Evolutionary conservation across 2,329 filamentous ascomycete species (phyloP).

Genomic region (Exserohilum turcica): DNA sequence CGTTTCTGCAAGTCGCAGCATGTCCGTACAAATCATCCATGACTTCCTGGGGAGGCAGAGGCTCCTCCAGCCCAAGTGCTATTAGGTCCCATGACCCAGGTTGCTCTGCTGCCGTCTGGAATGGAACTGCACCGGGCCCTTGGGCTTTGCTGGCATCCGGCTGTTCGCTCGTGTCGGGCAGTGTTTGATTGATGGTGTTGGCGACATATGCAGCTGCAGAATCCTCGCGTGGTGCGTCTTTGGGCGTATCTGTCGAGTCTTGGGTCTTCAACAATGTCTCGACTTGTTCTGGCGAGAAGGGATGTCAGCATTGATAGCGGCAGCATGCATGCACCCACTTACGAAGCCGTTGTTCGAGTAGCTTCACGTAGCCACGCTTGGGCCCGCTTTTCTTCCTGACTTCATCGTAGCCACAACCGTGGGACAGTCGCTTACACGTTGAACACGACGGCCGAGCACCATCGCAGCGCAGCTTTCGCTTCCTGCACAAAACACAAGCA

Average conservation of each 20-base stretch:
- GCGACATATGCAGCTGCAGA: conserved; percentile 40
- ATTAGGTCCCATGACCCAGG: conserved; percentile 84
- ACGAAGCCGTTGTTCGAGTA: conserved; percentile 90
- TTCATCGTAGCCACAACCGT: conserved; percentile 89
- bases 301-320: conserved; percentile 14
- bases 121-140: conserved; percentile 25
- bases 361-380: conserved; percentile 93
- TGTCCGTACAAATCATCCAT: conserved; percentile 78
- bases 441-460: conserved; percentile 82
- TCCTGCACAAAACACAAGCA: conserved; percentile 91
- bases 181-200: conserved; percentile 34
- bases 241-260: conserved; percentile 55
- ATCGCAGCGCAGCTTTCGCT: conserved; percentile 90
- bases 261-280: conserved; percentile 87
- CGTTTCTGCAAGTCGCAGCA: neutral
- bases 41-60: conserved; percentile 76
- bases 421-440: conserved; percentile 83
- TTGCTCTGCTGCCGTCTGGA: conserved; percentile 27
- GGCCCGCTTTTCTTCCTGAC: conserved; percentile 92
- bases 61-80: conserved; percentile 78
- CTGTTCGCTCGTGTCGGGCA: conserved; percentile 28
- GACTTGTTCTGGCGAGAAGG: conserved; percentile 79
- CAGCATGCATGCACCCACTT: conserved; percentile 48
- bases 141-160: conserved; percentile 22
- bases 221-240: conserved; percentile 31